These are phyloP conservation scores for Borovskyia barvae DNA, from an alignment of 208 protist species.

Conservation along the genomic window DNA sequence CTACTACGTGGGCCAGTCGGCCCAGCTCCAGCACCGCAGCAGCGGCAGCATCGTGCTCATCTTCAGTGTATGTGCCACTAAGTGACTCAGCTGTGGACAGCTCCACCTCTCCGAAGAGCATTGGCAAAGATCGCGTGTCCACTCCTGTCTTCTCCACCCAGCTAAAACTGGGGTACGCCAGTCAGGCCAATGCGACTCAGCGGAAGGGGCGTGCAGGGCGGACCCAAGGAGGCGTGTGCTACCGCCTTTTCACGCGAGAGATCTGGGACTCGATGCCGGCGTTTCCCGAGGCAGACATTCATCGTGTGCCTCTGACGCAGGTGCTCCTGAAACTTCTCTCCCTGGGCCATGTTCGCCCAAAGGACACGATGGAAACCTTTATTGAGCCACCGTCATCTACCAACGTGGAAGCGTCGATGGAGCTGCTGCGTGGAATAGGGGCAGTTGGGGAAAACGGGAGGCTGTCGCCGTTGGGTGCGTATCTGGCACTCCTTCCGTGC, in stretches of 20 bases:
- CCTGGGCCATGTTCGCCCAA: slow-evolving; percentile 58
- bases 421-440: slow-evolving; percentile 56
- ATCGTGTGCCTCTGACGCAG: slow-evolving; percentile 92
- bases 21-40: background rate
- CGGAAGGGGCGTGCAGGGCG: slow-evolving; percentile 98
- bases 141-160: slow-evolving; percentile 63
- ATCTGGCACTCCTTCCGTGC: slow-evolving; percentile 84
- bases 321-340: slow-evolving; percentile 87
- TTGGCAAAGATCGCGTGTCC: too few relatives aligned
- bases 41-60: background rate
- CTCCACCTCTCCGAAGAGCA: too few relatives aligned
- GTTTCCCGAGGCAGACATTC: slow-evolving; percentile 92
- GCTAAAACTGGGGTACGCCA: slow-evolving; percentile 78
- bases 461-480: slow-evolving; percentile 88
- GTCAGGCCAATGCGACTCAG: slow-evolving; percentile 97
- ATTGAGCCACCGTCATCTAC: slow-evolving; percentile 63
- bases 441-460: slow-evolving; percentile 44
- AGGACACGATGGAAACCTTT: slow-evolving; percentile 73
- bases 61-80: slow-evolving; percentile 2
- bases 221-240: slow-evolving; percentile 97
- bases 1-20: slow-evolving; percentile 62
- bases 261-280: slow-evolving; percentile 58
- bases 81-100: too few relatives aligned
- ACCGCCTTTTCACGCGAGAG: slow-evolving; percentile 93
- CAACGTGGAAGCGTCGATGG: slow-evolving; percentile 67